Evolutionary conservation across 148 eudicot genomes (phyloP).

Genomic region (Persicaria tinctoria): DNA sequence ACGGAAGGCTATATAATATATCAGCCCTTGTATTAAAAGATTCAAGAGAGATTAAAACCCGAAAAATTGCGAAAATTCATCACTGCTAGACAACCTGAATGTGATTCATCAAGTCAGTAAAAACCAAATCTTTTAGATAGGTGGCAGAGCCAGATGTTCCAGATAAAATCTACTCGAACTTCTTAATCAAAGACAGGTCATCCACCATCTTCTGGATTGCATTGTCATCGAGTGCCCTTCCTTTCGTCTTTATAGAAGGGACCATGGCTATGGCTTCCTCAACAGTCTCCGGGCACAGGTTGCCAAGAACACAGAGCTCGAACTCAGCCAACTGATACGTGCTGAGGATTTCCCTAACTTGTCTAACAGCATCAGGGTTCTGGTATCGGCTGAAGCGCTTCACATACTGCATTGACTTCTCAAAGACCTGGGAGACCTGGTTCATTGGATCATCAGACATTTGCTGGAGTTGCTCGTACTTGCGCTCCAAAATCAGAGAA

Average conservation of each 20-base stretch:
- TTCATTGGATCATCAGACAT: constrained; percentile 73
- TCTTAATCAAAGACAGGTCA: constrained; percentile 82
- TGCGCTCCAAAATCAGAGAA: constrained; percentile 68
- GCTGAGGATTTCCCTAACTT: constrained; percentile 86
- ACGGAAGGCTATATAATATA: no score
- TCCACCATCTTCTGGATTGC: constrained; percentile 85
- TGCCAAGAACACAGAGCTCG: constrained; percentile 90
- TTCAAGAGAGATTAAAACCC: no score
- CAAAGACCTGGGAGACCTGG: constrained; percentile 87
- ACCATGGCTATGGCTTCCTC: constrained; percentile 96
- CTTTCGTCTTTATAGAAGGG: constrained; percentile 78
- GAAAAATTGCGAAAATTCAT: background rate
- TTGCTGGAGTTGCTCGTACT: constrained; percentile 77
- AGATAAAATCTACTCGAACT: constrained; percentile 41
- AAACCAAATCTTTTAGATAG: background rate
- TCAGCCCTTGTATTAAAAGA: background rate
- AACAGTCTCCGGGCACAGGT: constrained; percentile 92
- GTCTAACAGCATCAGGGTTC: constrained; percentile 83
- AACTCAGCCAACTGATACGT: constrained; percentile 82
- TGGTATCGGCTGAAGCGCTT: constrained; percentile 90
- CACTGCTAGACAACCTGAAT: background rate
- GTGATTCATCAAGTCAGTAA: background rate
- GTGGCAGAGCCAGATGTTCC: no score
- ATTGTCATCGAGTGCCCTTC: constrained; percentile 71
- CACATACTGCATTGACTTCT: constrained; percentile 86